A percentile compares a stretch with the other conserved stretches of the same genome.
Conservation (phyloP, 192 early-diverging fungal species). For the Chytriomyces sp. region DNA sequence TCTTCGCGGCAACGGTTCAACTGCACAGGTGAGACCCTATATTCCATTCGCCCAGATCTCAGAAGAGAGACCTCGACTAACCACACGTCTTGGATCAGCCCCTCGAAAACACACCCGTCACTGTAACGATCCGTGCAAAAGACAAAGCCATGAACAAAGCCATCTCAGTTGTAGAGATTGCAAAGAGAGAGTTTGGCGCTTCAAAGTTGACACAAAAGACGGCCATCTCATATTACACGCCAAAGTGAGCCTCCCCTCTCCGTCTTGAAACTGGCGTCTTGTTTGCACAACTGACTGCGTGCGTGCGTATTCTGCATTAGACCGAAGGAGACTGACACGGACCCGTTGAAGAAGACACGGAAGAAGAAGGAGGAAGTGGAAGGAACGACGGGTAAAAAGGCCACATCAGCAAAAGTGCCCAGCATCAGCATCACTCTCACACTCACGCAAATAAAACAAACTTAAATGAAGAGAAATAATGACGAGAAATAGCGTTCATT, state of each 20-base stretch:
- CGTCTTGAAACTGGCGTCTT: no score
- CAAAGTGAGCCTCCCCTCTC: neutral
- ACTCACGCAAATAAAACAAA: no score
- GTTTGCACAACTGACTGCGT: no score
- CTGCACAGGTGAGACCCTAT: neutral
- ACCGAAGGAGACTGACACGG: no score
- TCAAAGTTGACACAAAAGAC: neutral
- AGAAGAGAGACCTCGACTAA: neutral
- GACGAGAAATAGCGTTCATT: no score
- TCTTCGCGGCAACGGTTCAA: neutral
- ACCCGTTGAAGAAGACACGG: no score
- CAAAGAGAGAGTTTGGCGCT: constrained; percentile 5
- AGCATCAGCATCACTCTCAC: no score
- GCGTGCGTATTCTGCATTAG: no score
- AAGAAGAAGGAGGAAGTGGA: no score
- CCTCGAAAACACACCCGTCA: neutral
- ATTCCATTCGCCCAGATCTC: neutral
- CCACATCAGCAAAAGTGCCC: no score
- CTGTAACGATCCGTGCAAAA: neutral
- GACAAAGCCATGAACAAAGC: constrained; percentile 15
- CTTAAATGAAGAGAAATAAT: no score
- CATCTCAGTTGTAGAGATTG: constrained; percentile 3
- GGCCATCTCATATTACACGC: neutral
- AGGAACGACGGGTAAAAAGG: no score
- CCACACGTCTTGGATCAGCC: neutral